Base-by-base conservation (phyloP, 2,329 filamentous ascomycete genomes). In the Xylaria hypoxylon region DNA sequence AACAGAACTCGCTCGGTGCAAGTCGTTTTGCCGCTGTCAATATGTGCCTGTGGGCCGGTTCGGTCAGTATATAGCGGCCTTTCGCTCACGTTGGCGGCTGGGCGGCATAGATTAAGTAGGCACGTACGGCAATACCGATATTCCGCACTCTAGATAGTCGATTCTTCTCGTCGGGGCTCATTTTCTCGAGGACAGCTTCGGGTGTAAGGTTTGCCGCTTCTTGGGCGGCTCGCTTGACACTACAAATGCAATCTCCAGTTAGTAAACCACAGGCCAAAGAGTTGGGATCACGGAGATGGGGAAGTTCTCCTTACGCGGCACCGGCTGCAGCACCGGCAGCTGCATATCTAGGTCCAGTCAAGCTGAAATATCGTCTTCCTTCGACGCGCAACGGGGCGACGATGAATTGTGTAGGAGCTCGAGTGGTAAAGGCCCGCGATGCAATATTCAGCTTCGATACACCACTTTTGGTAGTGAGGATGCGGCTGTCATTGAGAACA, bases 11-110 rank as follows among this genome's bases (percentile, higher is more conserved):
- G 92, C 83, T 99, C 96, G 63, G 94, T 98, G 69, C 90, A 92
- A 42, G 96, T 99, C 40, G 96, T 99, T 84, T 99, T 99, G 75
- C 96, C 96, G 77, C 93, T 97, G 83, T 99, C 96, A 79, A 99
- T 99, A 79, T 99, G 96, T 72, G 96, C 96, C 91, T 94, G 73
- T 62, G 44, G 47, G 10, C 19, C 48, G 50, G 42, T 61, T 72
- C 59, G 67, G 68, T 59, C 44, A 65, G 62, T 28, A 52, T 56
- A 68, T 64, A 26, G 52, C 42, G 22, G 33, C 55, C 53, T 48
- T 6, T 33, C 22, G 42, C 17, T 45, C 42, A 28, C 31, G 38
- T 50, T 31, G 62, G 48, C 28, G 62, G 51, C 22, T 11, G 35
- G 26, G 8, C 2, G 28, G 35, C 51, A 42, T 56, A 40, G 19